Evolutionary conservation across 73 alveolate genomes (phyloP).

Genomic region (Paramecium tetraurelia): DNA sequence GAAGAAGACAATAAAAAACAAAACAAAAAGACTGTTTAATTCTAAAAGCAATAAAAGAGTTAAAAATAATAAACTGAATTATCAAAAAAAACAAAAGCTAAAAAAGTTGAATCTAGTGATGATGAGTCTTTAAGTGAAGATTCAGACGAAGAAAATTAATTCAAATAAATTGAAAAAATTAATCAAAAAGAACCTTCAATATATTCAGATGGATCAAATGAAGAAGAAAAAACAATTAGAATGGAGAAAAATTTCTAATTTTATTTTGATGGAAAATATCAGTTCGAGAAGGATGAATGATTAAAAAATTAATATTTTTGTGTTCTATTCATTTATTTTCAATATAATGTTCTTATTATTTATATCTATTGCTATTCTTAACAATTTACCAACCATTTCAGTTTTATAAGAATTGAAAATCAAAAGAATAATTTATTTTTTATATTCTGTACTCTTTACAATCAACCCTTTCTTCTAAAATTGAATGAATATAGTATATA

Average conservation of each 20-base stretch:
- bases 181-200: neutral
- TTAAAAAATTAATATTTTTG: neutral
- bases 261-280: neutral
- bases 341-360: neutral
- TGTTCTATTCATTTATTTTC: neutral
- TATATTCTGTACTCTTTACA: neutral
- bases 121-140: neutral
- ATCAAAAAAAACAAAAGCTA: neutral
- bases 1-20: neutral
- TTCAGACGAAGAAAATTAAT: neutral
- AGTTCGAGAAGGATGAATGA: neutral
- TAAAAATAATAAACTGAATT: neutral
- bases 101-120: neutral
- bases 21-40: neutral
- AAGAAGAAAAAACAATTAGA: neutral
- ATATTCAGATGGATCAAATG: slow-evolving; percentile 7
- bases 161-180: neutral
- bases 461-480: neutral
- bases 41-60: neutral
- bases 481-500: neutral
- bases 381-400: neutral
- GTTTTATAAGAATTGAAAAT: neutral
- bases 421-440: neutral
- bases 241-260: neutral
- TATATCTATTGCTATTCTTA: neutral